Percentiles rank a stretch among this genome's conserved stretches.
These are phyloP conservation scores for Populus davidiana DNA, from an alignment of 345 rosid species.

Conservation along the genomic window DNA sequence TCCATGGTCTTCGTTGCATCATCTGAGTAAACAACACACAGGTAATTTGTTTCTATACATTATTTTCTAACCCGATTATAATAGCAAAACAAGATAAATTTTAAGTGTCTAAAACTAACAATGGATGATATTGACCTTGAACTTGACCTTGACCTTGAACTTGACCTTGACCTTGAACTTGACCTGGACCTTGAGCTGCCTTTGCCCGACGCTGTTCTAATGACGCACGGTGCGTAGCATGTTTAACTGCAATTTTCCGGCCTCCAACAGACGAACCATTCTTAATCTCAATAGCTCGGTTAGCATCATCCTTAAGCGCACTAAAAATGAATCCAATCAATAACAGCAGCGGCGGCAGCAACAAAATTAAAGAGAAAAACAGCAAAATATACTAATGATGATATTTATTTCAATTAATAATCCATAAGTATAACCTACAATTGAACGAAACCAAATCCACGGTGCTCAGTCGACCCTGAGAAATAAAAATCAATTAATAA, in stretches of 20 bases:
- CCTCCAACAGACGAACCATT: conserved; percentile 67
- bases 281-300: conserved; percentile 71
- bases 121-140: conserved; percentile 10
- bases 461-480: conserved; percentile 75
- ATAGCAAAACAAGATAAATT: too few species aligned
- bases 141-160: conserved; percentile 68
- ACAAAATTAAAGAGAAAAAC: neutral
- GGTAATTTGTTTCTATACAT: neutral
- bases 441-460: conserved; percentile 71
- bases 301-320: conserved; percentile 85
- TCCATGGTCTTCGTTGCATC: conserved; percentile 29
- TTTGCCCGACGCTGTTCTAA: conserved; percentile 68
- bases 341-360: neutral
- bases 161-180: conserved; percentile 54
- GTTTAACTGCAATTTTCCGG: conserved; percentile 75
- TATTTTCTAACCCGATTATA: too few species aligned
- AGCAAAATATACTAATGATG: neutral
- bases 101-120: conserved; percentile 11
- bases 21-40: conserved; percentile 29
- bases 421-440: conserved; percentile 50
- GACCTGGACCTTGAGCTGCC: conserved; percentile 46
- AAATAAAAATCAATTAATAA: conserved; percentile 5
- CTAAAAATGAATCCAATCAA: conserved; percentile 29
- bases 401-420: neutral
- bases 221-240: conserved; percentile 74